Evolutionary conservation across 2,329 filamentous ascomycete species (phyloP), one percentile per base, ranked within the genome.

Genomic region (Bipolaris oryzae): DNA sequence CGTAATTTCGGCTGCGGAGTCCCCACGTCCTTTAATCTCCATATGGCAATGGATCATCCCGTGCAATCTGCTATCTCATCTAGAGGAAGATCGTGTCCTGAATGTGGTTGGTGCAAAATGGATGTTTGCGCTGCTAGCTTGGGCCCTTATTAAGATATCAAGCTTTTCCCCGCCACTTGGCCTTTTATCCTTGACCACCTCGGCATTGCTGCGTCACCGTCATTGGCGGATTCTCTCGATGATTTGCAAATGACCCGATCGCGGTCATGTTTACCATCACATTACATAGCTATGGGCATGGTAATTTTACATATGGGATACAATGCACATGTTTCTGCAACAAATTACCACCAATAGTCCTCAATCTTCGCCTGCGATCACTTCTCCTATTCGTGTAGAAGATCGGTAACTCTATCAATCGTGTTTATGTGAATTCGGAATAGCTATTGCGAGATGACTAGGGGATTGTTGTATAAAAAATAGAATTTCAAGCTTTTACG

Each of bases 81-180:
- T 47, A 35, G 16, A 46, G 15, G 9, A 10, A n/a, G 11, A 37
- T 47, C 11, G 1, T 13, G 7, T 21, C 33, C 25, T 37, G 7
- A 7, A n/a, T 25, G 18, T 37, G 33, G 18, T 47, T 47, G 44
- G 44, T 47, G 44, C 44, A 6, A 43, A 37, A 47, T 47, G 13
- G 13, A 47, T 2, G 77, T 77, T 16, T 15, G 10, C n/a, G 31
- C 15, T 35, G 5, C 33, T 2, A 10, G 44, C 33, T 37, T 9
- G 2, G 16, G 44, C 33, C 13, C 18, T 47, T 18, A 23, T 7
- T 16, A 9, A 37, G 10, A 47, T 25, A 3, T 37, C 33, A 47
- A 47, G 44, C 44, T 47, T 47, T 47, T 37, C 44, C 44, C 44
- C 44, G 31, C 44, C 13, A 35, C 18, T 47, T 35, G 5, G 44